Percentiles rank a stretch among this genome's conserved stretches.
Evolutionary conservation across 2,329 filamentous ascomycete genomes (phyloP).

Genomic region (Cladophialophora yegresii): DNA sequence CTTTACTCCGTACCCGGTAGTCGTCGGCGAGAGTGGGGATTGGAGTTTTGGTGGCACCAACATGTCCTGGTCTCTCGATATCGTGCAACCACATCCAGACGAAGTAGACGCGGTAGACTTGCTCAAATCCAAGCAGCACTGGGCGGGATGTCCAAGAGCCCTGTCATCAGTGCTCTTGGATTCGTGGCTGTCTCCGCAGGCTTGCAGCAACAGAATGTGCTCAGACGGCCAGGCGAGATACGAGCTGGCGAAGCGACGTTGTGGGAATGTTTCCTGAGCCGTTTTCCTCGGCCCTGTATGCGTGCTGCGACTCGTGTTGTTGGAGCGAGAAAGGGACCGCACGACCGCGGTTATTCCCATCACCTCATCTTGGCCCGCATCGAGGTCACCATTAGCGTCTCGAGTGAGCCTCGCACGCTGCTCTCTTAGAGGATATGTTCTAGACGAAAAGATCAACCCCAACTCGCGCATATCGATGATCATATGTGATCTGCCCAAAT

Average conservation of each 20-base stretch:
- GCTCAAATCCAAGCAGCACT: slow-evolving; percentile 5
- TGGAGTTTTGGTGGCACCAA: slow-evolving; percentile 9
- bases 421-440: slow-evolving; percentile 26
- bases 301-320: slow-evolving; percentile 8
- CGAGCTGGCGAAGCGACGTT: slow-evolving; percentile 14
- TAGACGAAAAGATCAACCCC: slow-evolving; percentile 22
- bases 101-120: slow-evolving; percentile 1
- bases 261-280: slow-evolving; percentile 15
- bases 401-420: neutral
- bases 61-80: slow-evolving; percentile 14
- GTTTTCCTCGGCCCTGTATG: slow-evolving; percentile 12
- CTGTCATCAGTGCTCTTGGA: slow-evolving; percentile 10
- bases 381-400: neutral
- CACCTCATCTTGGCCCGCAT: slow-evolving; percentile 21
- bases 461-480: slow-evolving; percentile 16
- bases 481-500: slow-evolving; percentile 20
- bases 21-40: slow-evolving; percentile 12
- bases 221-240: slow-evolving; percentile 13
- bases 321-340: slow-evolving; percentile 16
- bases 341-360: slow-evolving; percentile 18
- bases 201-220: slow-evolving; percentile 12
- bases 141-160: neutral
- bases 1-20: slow-evolving; percentile 7
- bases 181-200: slow-evolving; percentile 22
- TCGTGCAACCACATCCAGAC: slow-evolving; percentile 5